Evolutionary conservation across 2,329 filamentous ascomycete species (phyloP).

Genomic region (Orbilia brochopaga): DNA sequence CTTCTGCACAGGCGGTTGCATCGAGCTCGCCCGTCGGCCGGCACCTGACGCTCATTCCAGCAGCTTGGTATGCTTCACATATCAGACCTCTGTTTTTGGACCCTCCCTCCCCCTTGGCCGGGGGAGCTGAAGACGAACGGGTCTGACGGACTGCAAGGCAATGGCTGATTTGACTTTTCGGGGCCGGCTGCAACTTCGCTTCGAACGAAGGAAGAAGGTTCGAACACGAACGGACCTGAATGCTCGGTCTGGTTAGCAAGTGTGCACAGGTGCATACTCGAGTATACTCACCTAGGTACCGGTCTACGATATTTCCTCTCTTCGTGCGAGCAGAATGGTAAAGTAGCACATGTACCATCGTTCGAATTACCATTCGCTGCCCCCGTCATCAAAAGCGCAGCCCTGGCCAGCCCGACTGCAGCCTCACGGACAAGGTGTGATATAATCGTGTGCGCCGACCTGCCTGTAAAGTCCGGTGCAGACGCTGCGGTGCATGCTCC

Average conservation of each 20-base stretch:
- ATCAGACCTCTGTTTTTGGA: conserved; percentile 6
- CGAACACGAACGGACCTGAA: not conserved
- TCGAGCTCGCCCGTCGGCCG: conserved; percentile 7
- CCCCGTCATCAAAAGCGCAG: conserved; percentile 17
- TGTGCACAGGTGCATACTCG: too few species aligned
- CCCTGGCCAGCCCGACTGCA: conserved; percentile 18
- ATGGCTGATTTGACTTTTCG: too few species aligned
- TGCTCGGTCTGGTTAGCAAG: too few species aligned
- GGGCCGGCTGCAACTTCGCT: not conserved
- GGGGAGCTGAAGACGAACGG: too few species aligned
- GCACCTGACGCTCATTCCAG: conserved; percentile 28
- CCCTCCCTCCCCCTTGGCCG: too few species aligned
- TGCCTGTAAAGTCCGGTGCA: not conserved
- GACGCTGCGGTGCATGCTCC: not conserved
- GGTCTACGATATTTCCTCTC: too few species aligned
- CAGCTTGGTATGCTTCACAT: conserved; percentile 35
- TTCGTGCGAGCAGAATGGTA: too few species aligned
- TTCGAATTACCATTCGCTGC: not conserved
- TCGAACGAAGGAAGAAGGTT: conserved; percentile 7
- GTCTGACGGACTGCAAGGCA: too few species aligned
- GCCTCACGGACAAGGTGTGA: not conserved
- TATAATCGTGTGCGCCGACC: conserved; percentile 5
- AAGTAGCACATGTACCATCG: too few species aligned
- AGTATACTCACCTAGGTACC: too few species aligned
- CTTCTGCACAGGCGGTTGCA: conserved; percentile 29